phyloP scores from a whole-genome alignment of 176 grass and related monocot genomes.

The Cocos nucifera region DNA sequence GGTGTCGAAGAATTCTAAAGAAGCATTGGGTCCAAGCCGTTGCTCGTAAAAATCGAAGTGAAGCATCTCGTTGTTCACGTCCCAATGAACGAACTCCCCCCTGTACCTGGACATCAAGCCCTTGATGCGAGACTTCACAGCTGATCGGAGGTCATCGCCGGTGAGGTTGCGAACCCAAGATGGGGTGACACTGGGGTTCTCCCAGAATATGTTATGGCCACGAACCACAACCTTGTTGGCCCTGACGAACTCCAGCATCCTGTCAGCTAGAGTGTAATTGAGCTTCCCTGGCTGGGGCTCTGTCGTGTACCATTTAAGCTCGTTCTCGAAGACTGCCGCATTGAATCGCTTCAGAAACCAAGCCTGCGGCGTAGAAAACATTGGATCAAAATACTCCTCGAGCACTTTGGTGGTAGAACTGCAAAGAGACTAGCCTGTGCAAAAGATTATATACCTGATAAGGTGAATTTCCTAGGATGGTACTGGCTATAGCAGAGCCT shows the following conservation, averaged over 20 bases:
- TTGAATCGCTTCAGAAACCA: conserved; percentile 76
- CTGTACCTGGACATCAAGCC: conserved; percentile 49
- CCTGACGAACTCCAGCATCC: conserved; percentile 55
- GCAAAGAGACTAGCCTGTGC: too few relatives aligned
- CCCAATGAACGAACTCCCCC: conserved; percentile 95
- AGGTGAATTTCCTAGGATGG: conserved; percentile 66
- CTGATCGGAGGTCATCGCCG: conserved; percentile 34
- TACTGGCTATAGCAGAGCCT: conserved; percentile 76
- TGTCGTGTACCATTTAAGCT: conserved; percentile 91
- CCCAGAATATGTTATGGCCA: conserved; percentile 98
- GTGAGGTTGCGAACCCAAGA: conserved; percentile 75
- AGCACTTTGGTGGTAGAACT: too few relatives aligned
- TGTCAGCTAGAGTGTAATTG: conserved; percentile 45
- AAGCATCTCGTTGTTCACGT: conserved; percentile 98
- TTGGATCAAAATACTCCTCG: too few relatives aligned
- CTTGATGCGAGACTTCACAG: conserved; percentile 45
- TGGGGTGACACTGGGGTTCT: conserved; percentile 61
- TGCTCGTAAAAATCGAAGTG: conserved; percentile 96
- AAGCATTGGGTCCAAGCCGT: conserved; percentile 63
- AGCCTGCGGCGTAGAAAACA: conserved; percentile 22
- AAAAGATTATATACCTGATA: conserved; percentile 39
- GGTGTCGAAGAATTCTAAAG: conserved; percentile 75
- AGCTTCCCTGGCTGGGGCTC: conserved; percentile 58
- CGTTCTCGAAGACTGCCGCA: conserved; percentile 87
- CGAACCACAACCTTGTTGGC: conserved; percentile 44